Percentiles rank a stretch among this genome's conserved stretches.
Evolutionary conservation across 208 protist genomes (phyloP).

Genomic region (Blastocrithidia nonstop): DNA sequence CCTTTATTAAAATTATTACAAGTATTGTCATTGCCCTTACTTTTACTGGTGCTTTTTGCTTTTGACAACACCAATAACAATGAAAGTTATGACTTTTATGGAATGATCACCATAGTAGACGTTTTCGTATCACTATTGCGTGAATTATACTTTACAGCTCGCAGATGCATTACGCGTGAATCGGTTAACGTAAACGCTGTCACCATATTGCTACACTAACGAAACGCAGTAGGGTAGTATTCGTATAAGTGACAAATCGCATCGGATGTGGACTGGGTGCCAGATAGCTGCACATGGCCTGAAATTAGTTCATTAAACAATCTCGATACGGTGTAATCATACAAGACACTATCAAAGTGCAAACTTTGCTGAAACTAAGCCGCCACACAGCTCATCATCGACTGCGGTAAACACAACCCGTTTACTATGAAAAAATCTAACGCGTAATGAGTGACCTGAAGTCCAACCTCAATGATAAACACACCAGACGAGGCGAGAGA

Average conservation of each 20-base stretch:
- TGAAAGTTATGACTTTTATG: too few relatives aligned
- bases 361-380: constrained; percentile 60
- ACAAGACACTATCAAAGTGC: constrained; percentile 62
- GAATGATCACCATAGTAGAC: too few relatives aligned
- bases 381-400: constrained; percentile 29
- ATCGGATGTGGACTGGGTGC: constrained; percentile 16
- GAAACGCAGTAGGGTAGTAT: constrained; percentile 59
- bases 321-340: constrained; percentile 50
- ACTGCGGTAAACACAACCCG: constrained; percentile 25
- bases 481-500: constrained; percentile 37
- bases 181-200: constrained; percentile 47
- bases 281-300: constrained; percentile 18
- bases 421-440: constrained; percentile 76
- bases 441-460: constrained; percentile 78
- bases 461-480: constrained; percentile 71
- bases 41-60: too few relatives aligned
- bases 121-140: too few relatives aligned
- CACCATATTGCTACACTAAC: constrained; percentile 31
- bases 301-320: constrained; percentile 13
- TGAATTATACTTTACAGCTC: too few relatives aligned
- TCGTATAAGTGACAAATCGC: constrained; percentile 50
- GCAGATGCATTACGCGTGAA: constrained; percentile 28
- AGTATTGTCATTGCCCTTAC: too few relatives aligned
- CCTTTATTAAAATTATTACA: too few relatives aligned
- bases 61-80: too few relatives aligned